Conservation (phyloP, 805 yeast genomes). For the Myxozyma neglecta region DNA sequence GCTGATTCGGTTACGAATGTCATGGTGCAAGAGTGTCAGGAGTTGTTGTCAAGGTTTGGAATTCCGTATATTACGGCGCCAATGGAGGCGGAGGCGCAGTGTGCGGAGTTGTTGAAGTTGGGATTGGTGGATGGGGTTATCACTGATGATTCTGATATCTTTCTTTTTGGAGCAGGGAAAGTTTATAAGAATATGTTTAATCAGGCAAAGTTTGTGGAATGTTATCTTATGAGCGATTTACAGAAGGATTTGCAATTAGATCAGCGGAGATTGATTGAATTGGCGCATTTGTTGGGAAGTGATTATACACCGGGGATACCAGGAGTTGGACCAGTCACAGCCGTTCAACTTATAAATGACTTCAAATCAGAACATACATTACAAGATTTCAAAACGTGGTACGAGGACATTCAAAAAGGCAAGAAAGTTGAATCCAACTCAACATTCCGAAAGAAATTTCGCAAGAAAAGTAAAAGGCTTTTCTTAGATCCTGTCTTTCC, state of each 20-base stretch:
- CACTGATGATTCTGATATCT: conserved; percentile 97
- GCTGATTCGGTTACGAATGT: conserved; percentile 85
- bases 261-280: conserved; percentile 64
- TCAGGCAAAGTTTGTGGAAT: conserved; percentile 88
- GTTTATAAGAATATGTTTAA: conserved; percentile 92
- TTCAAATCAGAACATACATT: conserved; percentile 56
- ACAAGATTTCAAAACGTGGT: conserved; percentile 54
- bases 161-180: conserved; percentile 79
- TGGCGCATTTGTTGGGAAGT: conserved; percentile 86
- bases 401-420: conserved; percentile 47
- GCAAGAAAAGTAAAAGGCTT: conserved; percentile 54
- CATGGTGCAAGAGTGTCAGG: conserved; percentile 91
- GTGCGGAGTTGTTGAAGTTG: conserved; percentile 73
- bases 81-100: conserved; percentile 99
- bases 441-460: conserved; percentile 58
- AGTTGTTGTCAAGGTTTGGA: conserved; percentile 80
- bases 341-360: conserved; percentile 86
- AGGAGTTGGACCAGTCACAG: conserved; percentile 91
- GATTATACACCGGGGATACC: conserved; percentile 93
- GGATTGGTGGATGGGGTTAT: conserved; percentile 89
- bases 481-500: conserved; percentile 69
- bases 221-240: conserved; percentile 64
- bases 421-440: conserved; percentile 46
- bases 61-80: conserved; percentile 95
- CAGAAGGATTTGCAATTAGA: conserved; percentile 62